These are phyloP conservation scores for Populus pruinosa DNA, from an alignment of 345 rosid species.

Conservation along the genomic window DNA sequence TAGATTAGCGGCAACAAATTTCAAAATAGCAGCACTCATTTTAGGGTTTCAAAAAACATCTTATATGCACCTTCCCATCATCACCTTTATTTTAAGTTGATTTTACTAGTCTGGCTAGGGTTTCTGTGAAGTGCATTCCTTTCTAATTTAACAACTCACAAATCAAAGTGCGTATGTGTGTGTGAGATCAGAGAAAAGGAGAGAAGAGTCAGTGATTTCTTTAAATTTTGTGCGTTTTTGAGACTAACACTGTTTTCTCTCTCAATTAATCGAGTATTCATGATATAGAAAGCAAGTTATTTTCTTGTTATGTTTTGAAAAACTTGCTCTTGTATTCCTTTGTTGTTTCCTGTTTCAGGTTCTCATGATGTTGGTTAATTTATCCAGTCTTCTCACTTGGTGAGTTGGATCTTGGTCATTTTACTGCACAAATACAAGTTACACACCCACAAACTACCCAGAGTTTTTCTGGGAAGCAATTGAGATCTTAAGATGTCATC, in stretches of 20 bases:
- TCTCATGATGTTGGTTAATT: background rate
- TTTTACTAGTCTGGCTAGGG: constrained; percentile 3
- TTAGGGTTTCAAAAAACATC: background rate
- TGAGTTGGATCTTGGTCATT: background rate
- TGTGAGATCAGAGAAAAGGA: background rate
- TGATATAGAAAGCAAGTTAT: background rate
- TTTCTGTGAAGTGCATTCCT: constrained; percentile 1
- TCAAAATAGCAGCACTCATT: background rate
- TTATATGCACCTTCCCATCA: background rate
- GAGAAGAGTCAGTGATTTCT: background rate
- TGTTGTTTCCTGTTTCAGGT: background rate
- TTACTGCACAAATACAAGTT: background rate
- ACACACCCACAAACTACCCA: background rate
- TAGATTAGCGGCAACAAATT: background rate
- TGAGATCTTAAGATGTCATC: background rate
- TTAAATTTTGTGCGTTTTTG: background rate
- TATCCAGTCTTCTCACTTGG: background rate
- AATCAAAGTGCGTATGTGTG: background rate
- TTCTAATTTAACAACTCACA: background rate
- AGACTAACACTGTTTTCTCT: background rate
- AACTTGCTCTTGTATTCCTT: background rate
- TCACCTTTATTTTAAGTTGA: background rate
- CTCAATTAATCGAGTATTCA: background rate
- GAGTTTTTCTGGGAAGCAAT: background rate
- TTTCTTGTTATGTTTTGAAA: background rate